Evolutionary conservation across 352 stramenopile species (phyloP).

Genomic region (Peronospora farinosa): DNA sequence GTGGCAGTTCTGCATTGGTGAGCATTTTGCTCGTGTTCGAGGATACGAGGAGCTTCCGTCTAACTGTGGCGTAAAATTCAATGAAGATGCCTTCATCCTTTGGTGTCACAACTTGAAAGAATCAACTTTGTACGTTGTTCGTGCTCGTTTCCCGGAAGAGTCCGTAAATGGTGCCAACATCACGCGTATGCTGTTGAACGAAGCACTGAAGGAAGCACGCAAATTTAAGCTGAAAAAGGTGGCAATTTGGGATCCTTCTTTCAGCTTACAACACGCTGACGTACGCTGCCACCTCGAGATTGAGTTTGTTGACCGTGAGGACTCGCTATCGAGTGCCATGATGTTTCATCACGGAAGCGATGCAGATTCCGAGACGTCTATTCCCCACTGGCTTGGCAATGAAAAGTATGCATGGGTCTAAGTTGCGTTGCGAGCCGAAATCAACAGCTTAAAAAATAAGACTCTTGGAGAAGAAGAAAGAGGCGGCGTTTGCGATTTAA

Average conservation of each 20-base stretch:
- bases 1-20: conserved; percentile 61
- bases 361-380: neutral
- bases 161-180: conserved; percentile 8
- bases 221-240: conserved; percentile 40
- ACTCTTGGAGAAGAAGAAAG: neutral
- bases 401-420: conserved; percentile 58
- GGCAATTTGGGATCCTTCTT: conserved; percentile 39
- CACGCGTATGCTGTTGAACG: conserved; percentile 23
- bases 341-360: conserved; percentile 25
- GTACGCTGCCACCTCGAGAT: conserved; percentile 30
- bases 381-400: conserved; percentile 36
- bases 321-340: conserved; percentile 57
- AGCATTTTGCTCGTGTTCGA: conserved; percentile 38
- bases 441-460: no score
- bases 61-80: conserved; percentile 35
- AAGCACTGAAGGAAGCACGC: conserved; percentile 34
- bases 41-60: conserved; percentile 30
- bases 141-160: conserved; percentile 29
- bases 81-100: conserved; percentile 42
- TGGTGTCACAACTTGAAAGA: conserved; percentile 68
- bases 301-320: conserved; percentile 28
- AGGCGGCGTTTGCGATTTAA: neutral
- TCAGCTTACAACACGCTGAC: conserved; percentile 14
- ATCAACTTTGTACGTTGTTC: conserved; percentile 47
- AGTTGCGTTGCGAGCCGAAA: neutral